Conservation (phyloP, 176 grass and related monocot species). For the Microstegium vimineum region DNA sequence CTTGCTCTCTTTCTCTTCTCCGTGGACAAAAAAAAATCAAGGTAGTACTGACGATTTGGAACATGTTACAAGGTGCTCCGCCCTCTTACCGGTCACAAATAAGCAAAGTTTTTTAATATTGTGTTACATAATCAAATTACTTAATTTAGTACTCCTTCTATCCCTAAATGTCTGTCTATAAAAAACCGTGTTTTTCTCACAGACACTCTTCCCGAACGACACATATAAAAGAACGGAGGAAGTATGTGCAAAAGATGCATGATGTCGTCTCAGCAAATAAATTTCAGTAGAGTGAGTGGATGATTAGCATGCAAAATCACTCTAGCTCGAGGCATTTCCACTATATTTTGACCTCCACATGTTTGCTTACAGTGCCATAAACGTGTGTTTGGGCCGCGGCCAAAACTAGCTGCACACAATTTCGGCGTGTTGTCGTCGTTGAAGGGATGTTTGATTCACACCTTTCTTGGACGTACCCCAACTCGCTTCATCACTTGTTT, state of each 20-base stretch:
- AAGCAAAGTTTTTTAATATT: not conserved
- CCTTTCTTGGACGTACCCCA: not conserved
- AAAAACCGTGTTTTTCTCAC: too few species aligned
- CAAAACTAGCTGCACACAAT: not conserved
- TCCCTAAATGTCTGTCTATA: too few species aligned
- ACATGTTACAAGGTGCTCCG: not conserved
- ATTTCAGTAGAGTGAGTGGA: not conserved
- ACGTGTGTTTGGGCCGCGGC: not conserved
- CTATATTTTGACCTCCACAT: too few species aligned
- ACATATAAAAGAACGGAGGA: too few species aligned
- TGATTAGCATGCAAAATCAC: not conserved
- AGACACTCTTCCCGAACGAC: too few species aligned
- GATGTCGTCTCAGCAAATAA: not conserved
- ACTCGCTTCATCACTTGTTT: not conserved
- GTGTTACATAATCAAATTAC: not conserved
- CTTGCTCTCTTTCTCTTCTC: not conserved
- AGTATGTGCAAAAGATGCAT: not conserved
- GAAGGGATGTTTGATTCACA: not conserved
- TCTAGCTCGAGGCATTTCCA: not conserved
- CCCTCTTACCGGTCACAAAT: not conserved
- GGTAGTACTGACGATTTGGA: not conserved
- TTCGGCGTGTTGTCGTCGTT: not conserved
- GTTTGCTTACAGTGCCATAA: not conserved
- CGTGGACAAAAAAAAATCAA: not conserved
- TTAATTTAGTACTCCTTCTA: too few species aligned